Evolutionary conservation across 495 filamentous ascomycete species (phyloP).

Genomic region (Neurospora sp.): DNA sequence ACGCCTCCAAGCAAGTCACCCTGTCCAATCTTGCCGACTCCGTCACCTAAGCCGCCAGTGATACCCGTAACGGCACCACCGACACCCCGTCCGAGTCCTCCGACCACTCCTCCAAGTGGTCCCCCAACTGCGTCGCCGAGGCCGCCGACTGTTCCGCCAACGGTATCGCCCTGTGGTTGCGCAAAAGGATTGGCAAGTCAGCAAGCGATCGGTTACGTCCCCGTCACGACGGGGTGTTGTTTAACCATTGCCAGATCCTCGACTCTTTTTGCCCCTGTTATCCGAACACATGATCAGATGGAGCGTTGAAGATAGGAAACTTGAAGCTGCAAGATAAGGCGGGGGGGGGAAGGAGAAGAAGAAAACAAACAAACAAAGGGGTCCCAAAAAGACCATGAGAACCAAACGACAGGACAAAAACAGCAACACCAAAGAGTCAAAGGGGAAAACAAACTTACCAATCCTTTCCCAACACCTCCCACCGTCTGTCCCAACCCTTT

Average conservation of each 20-base stretch:
- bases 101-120: constrained; percentile 15
- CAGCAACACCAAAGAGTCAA: background rate
- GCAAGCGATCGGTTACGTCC: background rate
- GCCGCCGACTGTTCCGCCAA: constrained; percentile 15
- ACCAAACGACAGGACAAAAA: background rate
- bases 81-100: constrained; percentile 13
- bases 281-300: background rate
- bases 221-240: background rate
- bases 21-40: constrained; percentile 17
- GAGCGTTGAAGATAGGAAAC: background rate
- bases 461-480: constrained; percentile 13
- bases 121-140: constrained; percentile 16
- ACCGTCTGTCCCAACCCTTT: constrained; percentile 17
- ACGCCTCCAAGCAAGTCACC: constrained; percentile 17
- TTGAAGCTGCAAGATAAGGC: background rate
- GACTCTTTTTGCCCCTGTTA: background rate
- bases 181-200: background rate
- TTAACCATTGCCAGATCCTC: constrained; percentile 12
- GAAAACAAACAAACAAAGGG: background rate
- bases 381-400: background rate
- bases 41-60: constrained; percentile 13
- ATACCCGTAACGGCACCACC: constrained; percentile 13
- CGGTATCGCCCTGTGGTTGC: constrained; percentile 12
- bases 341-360: too few species aligned
- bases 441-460: background rate